Percentiles rank a stretch among this genome's conserved stretches.
phyloP scores from a whole-genome alignment of 2,329 filamentous ascomycete genomes.

The Alternaria novae-zelandiae region DNA sequence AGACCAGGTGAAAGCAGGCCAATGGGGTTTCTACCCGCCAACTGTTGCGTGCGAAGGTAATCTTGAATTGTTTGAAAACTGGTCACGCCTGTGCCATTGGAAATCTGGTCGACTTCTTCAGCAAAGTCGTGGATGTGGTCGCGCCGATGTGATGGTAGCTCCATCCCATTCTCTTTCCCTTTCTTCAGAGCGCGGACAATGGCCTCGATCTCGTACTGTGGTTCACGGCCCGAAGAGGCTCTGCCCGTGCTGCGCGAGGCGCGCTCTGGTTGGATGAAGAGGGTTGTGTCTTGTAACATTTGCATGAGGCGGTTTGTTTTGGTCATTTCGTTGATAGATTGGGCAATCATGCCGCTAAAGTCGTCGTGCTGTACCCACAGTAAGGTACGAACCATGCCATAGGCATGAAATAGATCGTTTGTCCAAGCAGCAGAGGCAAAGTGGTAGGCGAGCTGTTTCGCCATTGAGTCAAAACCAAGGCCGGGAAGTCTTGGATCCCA shows the following conservation, averaged over 20 bases:
- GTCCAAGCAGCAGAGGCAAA: conserved; percentile 66
- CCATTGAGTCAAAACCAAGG: conserved; percentile 62
- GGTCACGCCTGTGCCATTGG: conserved; percentile 27
- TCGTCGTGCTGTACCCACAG: conserved; percentile 72
- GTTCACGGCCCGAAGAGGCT: conserved; percentile 27
- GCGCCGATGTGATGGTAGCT: conserved; percentile 35
- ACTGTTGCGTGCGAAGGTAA: conserved; percentile 31
- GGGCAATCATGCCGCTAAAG: conserved; percentile 66
- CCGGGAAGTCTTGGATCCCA: conserved; percentile 54
- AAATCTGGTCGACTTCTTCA: conserved; percentile 27
- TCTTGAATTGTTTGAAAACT: conserved; percentile 13
- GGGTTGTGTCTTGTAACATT: conserved; percentile 63
- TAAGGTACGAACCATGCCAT: conserved; percentile 81
- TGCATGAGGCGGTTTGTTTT: conserved; percentile 67
- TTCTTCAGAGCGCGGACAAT: conserved; percentile 28
- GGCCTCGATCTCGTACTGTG: conserved; percentile 40
- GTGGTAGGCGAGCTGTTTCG: conserved; percentile 65
- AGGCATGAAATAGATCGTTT: conserved; percentile 70
- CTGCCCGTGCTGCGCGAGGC: conserved; percentile 17
- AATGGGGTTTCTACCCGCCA: conserved; percentile 22
- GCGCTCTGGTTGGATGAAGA: conserved; percentile 28
- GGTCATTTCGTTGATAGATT: conserved; percentile 59
- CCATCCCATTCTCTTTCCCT: conserved; percentile 27
- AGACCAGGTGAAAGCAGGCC: conserved; percentile 23
- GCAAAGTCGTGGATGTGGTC: conserved; percentile 35